A percentile compares a stretch with the other conserved stretches of the same genome.
phyloP scores from a whole-genome alignment of 2,329 filamentous ascomycete genomes.

The Chaetomium strumarium region DNA sequence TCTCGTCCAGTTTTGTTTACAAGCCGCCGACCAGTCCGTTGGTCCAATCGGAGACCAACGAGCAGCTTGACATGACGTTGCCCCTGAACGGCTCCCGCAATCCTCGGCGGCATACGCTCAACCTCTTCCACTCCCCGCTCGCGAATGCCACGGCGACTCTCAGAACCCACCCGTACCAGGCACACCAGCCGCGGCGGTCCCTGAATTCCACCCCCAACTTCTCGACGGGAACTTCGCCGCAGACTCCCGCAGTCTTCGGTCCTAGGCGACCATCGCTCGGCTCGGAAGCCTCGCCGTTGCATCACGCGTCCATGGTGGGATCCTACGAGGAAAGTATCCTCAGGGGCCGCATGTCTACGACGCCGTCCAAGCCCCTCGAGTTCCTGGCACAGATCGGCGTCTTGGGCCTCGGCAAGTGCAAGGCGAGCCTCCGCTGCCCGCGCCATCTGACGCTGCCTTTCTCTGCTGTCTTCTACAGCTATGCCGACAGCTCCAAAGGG shows the following conservation, averaged over 20 bases:
- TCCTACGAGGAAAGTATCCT: slow-evolving; percentile 97
- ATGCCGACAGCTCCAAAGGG: slow-evolving; percentile 61
- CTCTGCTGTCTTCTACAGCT: slow-evolving; percentile 94
- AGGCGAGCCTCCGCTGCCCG: slow-evolving; percentile 75
- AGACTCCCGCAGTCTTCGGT: slow-evolving; percentile 45
- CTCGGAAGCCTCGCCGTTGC: slow-evolving; percentile 69
- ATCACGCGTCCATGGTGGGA: slow-evolving; percentile 92
- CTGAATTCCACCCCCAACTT: slow-evolving; percentile 55
- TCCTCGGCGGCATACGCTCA: slow-evolving; percentile 64
- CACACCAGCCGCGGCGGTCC: slow-evolving; percentile 72
- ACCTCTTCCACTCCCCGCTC: slow-evolving; percentile 47
- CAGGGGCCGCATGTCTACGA: slow-evolving; percentile 92
- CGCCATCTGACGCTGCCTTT: slow-evolving; percentile 87
- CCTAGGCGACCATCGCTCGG: slow-evolving; percentile 64
- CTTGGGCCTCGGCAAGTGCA: slow-evolving; percentile 82
- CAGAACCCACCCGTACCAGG: slow-evolving; percentile 59
- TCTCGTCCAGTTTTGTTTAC: slow-evolving; percentile 74
- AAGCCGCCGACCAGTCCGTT: slow-evolving; percentile 88
- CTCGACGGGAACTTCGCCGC: slow-evolving; percentile 39
- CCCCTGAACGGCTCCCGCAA: slow-evolving; percentile 39
- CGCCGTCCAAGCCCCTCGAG: slow-evolving; percentile 83
- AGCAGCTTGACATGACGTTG: slow-evolving; percentile 62
- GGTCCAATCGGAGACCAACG: slow-evolving; percentile 80
- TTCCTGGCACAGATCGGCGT: slow-evolving; percentile 96
- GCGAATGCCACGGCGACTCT: slow-evolving; percentile 14